Base-by-base conservation (phyloP, 1,139 yeast species). In the Blastobotrys capitulatus region DNA sequence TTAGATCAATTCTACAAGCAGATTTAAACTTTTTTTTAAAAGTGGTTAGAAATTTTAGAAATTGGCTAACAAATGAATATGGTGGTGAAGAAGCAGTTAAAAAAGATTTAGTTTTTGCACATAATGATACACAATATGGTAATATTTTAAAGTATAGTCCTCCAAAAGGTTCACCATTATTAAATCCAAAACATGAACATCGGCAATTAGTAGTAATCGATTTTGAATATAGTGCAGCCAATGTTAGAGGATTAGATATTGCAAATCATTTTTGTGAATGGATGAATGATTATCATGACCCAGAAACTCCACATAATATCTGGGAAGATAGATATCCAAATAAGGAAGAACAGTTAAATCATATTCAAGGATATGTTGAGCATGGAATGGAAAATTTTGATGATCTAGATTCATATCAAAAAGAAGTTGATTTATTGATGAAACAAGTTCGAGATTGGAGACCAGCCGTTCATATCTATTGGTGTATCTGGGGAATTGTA, bases 121-220 rank as follows among this genome's bases (percentile, higher is more conserved):
- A 90, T 66, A 90, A 90, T 63, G 97, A 90, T 67, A 86, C 98
- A 1, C 98, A 92, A 66, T 92, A 92, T 64, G 98, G 98, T 36
- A 92, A 92, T 63, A 75, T 92, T 56, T 59, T 72, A 45, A 61
- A 74, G 16, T 58, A 71, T n/a, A 69, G 67, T 42, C 74, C 72
- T 2, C 72, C 72, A 1, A 59, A 64, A 38, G 75, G 74, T 15
- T 78, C 66, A 46, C 81, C 62, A 37, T 66, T 59, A 57, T 62
- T 62, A 57, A 66, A 43, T 52, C 74, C 63, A 45, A 69, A 52
- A 53, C 67, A 72, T 50, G 82, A 79, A 61, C 97, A 92, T 70
- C 74, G 80, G 29, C 83, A 81, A 62, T 74, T 92, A 57, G 96
- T 87, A 15, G 98, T 92, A 18, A 92, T 92, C 62, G 98, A 92